Percentiles rank a stretch among this genome's conserved stretches.
phyloP scores from a whole-genome alignment of 1,284 basidiomycete species.

The Fomitopsis palustris region DNA sequence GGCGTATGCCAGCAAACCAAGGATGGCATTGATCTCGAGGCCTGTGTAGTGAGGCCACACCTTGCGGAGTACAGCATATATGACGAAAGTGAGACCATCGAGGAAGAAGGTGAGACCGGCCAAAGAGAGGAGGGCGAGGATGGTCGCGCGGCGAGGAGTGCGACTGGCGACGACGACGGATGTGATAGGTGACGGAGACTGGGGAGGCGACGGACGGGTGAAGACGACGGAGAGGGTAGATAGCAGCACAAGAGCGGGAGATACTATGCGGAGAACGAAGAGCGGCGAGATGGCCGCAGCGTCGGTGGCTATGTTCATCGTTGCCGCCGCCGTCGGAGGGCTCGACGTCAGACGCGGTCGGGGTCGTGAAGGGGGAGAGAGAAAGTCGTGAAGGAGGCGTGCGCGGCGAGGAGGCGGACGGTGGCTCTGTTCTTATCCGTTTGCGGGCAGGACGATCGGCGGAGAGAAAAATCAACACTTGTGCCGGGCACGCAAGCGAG shows the following conservation, averaged over 20 bases:
- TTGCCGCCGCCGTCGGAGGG: slow-evolving; percentile 27
- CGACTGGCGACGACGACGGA: slow-evolving; percentile 69
- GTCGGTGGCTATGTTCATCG: slow-evolving; percentile 14
- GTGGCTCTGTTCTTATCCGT: slow-evolving; percentile 21
- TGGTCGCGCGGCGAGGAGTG: slow-evolving; percentile 68
- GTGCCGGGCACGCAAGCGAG: slow-evolving; percentile 1
- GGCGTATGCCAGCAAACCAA: slow-evolving; percentile 64
- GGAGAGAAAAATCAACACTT: neutral
- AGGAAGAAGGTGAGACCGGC: slow-evolving; percentile 82
- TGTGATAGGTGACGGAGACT: slow-evolving; percentile 62
- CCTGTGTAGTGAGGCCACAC: slow-evolving; percentile 63
- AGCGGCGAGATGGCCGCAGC: slow-evolving; percentile 31
- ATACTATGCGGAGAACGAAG: slow-evolving; percentile 56
- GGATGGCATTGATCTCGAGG: slow-evolving; percentile 62
- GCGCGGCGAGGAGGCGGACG: slow-evolving; percentile 19
- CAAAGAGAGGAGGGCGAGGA: slow-evolving; percentile 66
- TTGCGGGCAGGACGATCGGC: slow-evolving; percentile 1
- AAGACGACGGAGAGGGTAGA: slow-evolving; percentile 57
- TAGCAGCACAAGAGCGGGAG: slow-evolving; percentile 60
- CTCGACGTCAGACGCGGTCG: slow-evolving; percentile 28
- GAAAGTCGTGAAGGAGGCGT: slow-evolving; percentile 13
- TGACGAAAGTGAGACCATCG: slow-evolving; percentile 71
- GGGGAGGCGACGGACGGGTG: slow-evolving; percentile 41
- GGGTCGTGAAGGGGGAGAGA: slow-evolving; percentile 25
- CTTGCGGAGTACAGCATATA: slow-evolving; percentile 59